Evolutionary conservation across 164 flowering plant genomes (phyloP), one percentile per base, ranked within the genome.

Genomic region (Annona cherimola): DNA sequence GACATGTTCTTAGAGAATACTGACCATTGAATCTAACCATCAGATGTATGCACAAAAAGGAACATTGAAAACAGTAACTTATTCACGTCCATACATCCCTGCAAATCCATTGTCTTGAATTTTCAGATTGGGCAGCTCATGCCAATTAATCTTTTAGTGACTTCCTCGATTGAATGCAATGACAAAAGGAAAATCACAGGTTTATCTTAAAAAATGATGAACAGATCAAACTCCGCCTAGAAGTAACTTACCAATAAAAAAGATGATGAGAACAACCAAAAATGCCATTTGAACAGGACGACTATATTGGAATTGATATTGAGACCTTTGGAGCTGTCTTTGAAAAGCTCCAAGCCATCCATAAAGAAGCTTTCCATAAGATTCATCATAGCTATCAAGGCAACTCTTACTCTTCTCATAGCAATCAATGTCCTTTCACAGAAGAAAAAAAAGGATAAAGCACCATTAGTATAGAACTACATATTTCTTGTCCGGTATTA

Each of bases 301-400:
- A 79, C 87, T 76, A 75, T 93, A 90, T 74, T 86, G 95, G 79
- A 93, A 79, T 57, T 85, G 90, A 79, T 93, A 93, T 72, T 88
- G 93, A 75, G 98, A 93, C 75, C 93, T 86, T 76, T 88, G 98
- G 79, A 90, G 86, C 66, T 84, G 92, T 76, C 97, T 86, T 73
- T 88, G 91, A 20, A 86, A 62, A 79, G 90, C 85, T 66, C 98
- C 97, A 71, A 84, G 80, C 94, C 98, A 91, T 70, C 94, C 93
- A 84, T 91, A 75, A 1, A 89, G 84, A 43, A 81, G 92, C 80
- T 90, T 93, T 72, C 87, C 85, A 75, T 84, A 91, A 66, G 85
- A 85, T 44, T 44, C 69, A 74, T 43, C 63, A 55, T 86, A 81
- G 71, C 83, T 72, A 74, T 86, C 86, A 54, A 93, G 85, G 76